phyloP scores from a whole-genome alignment of 139 green algal genomes.

The Coelastrella sp. region DNA sequence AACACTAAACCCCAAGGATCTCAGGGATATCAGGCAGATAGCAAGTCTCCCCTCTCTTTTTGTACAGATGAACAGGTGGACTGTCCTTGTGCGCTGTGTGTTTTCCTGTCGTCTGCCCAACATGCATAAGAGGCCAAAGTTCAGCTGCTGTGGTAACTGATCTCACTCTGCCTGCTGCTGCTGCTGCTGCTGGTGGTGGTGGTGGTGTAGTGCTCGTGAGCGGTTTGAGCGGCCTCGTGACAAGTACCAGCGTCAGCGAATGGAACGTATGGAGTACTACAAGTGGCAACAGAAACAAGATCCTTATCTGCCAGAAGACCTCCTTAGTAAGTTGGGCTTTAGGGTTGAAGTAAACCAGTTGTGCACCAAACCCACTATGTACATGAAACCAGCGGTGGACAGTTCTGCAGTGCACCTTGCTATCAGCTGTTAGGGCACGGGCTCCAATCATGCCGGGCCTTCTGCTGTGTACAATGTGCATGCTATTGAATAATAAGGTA shows the following conservation, averaged over 20 bases:
- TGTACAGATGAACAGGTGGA: too few species aligned
- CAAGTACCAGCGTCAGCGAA: neutral
- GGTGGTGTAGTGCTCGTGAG: constrained; percentile 10
- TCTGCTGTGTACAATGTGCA: too few species aligned
- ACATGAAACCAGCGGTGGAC: neutral
- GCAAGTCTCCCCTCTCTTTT: too few species aligned
- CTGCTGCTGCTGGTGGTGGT: constrained; percentile 7
- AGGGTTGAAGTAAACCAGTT: neutral
- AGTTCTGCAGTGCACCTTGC: too few species aligned
- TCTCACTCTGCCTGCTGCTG: neutral
- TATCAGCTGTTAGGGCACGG: too few species aligned
- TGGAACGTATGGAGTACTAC: constrained; percentile 11
- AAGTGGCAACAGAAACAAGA: constrained; percentile 36
- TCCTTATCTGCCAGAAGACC: neutral
- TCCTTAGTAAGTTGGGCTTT: neutral
- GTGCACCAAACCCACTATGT: neutral
- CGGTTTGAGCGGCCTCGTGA: constrained; percentile 44
- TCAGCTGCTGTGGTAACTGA: neutral
- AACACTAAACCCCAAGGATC: too few species aligned
- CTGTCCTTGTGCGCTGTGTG: too few species aligned
- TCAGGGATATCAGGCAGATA: too few species aligned
- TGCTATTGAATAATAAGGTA: too few species aligned
- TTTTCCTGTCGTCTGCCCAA: too few species aligned
- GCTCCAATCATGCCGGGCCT: too few species aligned
- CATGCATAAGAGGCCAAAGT: too few species aligned